phyloP scores from a whole-genome alignment of 1,284 basidiomycete species.

The Pascua sp. region DNA sequence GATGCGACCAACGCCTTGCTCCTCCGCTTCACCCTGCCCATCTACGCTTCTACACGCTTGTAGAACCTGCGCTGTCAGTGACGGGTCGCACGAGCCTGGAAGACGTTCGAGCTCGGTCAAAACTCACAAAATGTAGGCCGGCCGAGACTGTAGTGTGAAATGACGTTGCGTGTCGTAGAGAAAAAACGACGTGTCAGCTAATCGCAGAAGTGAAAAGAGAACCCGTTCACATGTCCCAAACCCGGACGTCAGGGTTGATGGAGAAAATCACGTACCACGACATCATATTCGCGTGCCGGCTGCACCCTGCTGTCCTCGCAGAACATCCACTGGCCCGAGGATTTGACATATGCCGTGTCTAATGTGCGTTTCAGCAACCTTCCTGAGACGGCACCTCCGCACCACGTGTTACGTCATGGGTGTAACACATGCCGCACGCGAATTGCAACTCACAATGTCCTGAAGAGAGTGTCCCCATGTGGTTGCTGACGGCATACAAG shows the following conservation, averaged over 20 bases:
- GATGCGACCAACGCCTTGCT: background rate
- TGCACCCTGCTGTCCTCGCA: conserved; percentile 81
- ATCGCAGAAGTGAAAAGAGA: too few species aligned
- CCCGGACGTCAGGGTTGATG: too few species aligned
- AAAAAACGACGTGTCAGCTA: conserved; percentile 1
- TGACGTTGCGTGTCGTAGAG: background rate
- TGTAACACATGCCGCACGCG: background rate
- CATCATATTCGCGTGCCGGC: conserved; percentile 66
- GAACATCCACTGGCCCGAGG: conserved; percentile 76
- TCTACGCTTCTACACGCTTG: conserved; percentile 37
- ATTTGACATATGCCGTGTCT: conserved; percentile 75
- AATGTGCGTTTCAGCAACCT: conserved; percentile 35
- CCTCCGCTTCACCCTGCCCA: too few species aligned
- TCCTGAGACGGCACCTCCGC: background rate
- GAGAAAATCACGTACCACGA: conserved; percentile 64
- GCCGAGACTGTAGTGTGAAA: conserved; percentile 61
- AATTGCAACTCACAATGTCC: conserved; percentile 76
- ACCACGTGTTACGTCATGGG: background rate
- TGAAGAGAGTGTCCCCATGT: conserved; percentile 81
- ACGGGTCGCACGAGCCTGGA: background rate
- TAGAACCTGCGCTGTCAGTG: conserved; percentile 35
- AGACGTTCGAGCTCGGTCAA: background rate
- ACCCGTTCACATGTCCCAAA: too few species aligned
- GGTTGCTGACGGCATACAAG: conserved; percentile 85
- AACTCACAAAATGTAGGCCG: conserved; percentile 76